Evolutionary conservation across 768 basidiomycete genomes (phyloP).

Genomic region (Trametes maxima): DNA sequence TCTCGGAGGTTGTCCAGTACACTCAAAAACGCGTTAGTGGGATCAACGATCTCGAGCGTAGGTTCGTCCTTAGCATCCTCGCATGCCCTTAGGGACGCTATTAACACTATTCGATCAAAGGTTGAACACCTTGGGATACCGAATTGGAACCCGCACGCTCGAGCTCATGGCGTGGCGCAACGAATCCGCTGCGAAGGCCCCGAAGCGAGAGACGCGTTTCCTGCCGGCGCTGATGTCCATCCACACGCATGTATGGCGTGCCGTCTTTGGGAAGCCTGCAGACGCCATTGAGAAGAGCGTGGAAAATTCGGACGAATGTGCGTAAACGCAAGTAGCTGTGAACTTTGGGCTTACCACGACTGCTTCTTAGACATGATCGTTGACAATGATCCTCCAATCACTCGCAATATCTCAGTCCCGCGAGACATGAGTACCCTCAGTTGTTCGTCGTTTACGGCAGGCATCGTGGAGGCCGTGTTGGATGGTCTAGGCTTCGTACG

Average conservation of each 20-base stretch:
- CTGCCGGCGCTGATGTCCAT: conserved; percentile 91
- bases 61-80: conserved; percentile 48
- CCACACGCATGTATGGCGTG: conserved; percentile 94
- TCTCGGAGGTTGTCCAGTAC: conserved; percentile 93
- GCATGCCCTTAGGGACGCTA: too few relatives aligned
- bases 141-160: conserved; percentile 84
- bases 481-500: conserved; percentile 93
- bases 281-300: conserved; percentile 96
- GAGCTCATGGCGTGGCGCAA: conserved; percentile 84
- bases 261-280: conserved; percentile 91
- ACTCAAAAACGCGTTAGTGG: conserved; percentile 94
- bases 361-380: conserved; percentile 86
- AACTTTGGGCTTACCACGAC: background rate
- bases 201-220: conserved; percentile 90
- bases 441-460: conserved; percentile 97
- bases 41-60: conserved; percentile 92
- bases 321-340: conserved; percentile 30
- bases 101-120: conserved; percentile 42
- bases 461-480: conserved; percentile 94
- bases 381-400: conserved; percentile 92
- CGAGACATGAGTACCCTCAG: conserved; percentile 92
- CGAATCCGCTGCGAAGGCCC: conserved; percentile 80
- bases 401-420: conserved; percentile 91
- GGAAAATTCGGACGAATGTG: conserved; percentile 95
- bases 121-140: conserved; percentile 90